Evolutionary conservation across 306 rosid genomes (phyloP), one percentile per base, ranked within the genome.

Genomic region (Boehmeria nivea): DNA sequence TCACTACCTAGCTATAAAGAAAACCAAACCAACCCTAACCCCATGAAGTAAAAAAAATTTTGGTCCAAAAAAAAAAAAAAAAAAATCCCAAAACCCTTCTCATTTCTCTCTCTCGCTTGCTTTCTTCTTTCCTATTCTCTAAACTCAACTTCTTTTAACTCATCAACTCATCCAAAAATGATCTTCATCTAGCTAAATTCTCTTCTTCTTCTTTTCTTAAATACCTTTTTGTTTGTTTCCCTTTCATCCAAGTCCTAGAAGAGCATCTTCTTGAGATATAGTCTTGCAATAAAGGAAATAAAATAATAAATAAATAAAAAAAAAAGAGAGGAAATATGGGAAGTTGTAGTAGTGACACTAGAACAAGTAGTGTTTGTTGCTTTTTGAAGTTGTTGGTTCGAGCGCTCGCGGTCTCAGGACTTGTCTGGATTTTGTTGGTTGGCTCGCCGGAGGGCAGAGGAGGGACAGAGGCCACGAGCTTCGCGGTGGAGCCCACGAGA

Each of bases 1-100:
- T 78, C 90, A 79, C 74, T 71, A 59, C 68, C 87, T 25, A 43
- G 18, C 85, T 86, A 83, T 86, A 86, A 86, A 86, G 87, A 82
- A 76, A 82, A 72, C 87, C 85, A 72, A 60, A 69, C 76, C 64
- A 67, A 43, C 64, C 79, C 52, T 48, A 73, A 61, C 51, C 66
- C 75, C 63, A 40, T 68, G 70, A 57, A 59, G 78, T 67, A 60
- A 63, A 67, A 66, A 39, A 23, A 18, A 59, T 28, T 3, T 28
- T n/a, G n/a, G n/a, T n/a, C n/a, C n/a, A n/a, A n/a, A n/a, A n/a
- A n/a, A n/a, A n/a, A n/a, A n/a, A n/a, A n/a, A n/a, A n/a, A n/a
- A n/a, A n/a, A n/a, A n/a, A n/a, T 3, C 8, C 34, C 34, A 28
- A 3, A 28, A 3, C 34, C 3, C 8, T 28, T 28, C 34, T 28